These are phyloP conservation scores for Salicornia ramosissima DNA, from an alignment of 148 eudicot genomes.

Conservation along the genomic window DNA sequence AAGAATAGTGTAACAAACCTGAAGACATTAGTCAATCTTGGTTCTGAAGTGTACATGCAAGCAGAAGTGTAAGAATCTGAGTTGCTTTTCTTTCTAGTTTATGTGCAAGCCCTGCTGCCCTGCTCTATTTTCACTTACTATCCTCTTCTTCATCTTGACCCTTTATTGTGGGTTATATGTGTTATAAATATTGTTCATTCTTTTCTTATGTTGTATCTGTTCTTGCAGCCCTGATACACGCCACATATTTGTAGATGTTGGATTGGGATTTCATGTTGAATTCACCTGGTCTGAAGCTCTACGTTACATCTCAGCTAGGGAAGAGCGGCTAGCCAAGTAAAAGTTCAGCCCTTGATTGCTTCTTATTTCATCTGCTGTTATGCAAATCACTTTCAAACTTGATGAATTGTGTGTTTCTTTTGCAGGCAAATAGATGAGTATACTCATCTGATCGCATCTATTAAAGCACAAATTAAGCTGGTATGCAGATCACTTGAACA, in stretches of 20 bases:
- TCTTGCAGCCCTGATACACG: constrained; percentile 73
- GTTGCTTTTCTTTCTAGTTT: neutral
- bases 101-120: neutral
- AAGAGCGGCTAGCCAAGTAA: constrained; percentile 71
- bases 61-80: constrained; percentile 68
- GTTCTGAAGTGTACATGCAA: constrained; percentile 89
- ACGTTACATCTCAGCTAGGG: constrained; percentile 57
- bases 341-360: neutral
- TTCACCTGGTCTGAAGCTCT: constrained; percentile 95
- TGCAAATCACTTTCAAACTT: neutral
- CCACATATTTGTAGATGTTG: constrained; percentile 81
- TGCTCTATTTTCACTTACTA: neutral
- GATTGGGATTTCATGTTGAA: constrained; percentile 90
- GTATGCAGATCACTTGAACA: constrained; percentile 32
- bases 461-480: constrained; percentile 87
- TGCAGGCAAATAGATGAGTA: constrained; percentile 84
- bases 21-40: constrained; percentile 77
- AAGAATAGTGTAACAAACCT: constrained; percentile 68
- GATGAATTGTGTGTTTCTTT: constrained; percentile 6
- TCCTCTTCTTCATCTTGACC: neutral
- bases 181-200: neutral
- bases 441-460: constrained; percentile 58
- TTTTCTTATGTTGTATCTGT: neutral
- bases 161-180: neutral
- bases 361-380: neutral